phyloP scores from a whole-genome alignment of 495 filamentous ascomycete genomes.

The Jackrogersella multiformis region DNA sequence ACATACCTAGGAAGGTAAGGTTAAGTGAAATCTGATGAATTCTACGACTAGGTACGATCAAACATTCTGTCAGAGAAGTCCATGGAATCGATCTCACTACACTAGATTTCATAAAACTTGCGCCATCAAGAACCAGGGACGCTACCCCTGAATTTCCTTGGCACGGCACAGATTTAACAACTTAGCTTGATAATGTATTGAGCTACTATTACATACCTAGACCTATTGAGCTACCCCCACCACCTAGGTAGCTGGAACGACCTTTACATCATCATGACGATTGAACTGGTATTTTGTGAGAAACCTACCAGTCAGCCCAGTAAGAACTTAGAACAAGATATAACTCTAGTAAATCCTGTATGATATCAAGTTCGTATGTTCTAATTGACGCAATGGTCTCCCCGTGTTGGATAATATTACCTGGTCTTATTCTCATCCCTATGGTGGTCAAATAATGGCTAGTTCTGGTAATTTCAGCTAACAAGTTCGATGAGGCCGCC shows the following conservation, averaged over 20 bases:
- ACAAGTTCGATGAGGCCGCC: background rate
- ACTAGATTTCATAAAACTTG: constrained; percentile 24
- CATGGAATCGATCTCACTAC: constrained; percentile 5
- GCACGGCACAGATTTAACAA: constrained; percentile 24
- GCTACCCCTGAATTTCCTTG: constrained; percentile 27
- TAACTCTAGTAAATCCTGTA: background rate
- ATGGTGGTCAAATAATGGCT: constrained; percentile 16
- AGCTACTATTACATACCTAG: too few relatives aligned
- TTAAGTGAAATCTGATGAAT: background rate
- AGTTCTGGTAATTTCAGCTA: constrained; percentile 20
- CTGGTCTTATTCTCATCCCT: too few relatives aligned
- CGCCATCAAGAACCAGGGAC: constrained; percentile 18
- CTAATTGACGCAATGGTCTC: constrained; percentile 10
- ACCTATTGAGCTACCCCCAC: constrained; percentile 30
- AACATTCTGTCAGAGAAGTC: background rate
- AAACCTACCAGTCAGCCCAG: background rate
- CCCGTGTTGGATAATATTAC: constrained; percentile 4
- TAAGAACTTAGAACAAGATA: background rate
- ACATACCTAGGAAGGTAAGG: background rate
- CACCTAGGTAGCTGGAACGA: background rate
- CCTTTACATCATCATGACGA: constrained; percentile 37
- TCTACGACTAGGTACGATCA: background rate
- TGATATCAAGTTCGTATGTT: background rate
- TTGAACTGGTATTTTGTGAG: background rate
- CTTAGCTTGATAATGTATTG: constrained; percentile 16